Evolutionary conservation across 495 filamentous ascomycete genomes (phyloP).

Genomic region (Neurospora sp.): DNA sequence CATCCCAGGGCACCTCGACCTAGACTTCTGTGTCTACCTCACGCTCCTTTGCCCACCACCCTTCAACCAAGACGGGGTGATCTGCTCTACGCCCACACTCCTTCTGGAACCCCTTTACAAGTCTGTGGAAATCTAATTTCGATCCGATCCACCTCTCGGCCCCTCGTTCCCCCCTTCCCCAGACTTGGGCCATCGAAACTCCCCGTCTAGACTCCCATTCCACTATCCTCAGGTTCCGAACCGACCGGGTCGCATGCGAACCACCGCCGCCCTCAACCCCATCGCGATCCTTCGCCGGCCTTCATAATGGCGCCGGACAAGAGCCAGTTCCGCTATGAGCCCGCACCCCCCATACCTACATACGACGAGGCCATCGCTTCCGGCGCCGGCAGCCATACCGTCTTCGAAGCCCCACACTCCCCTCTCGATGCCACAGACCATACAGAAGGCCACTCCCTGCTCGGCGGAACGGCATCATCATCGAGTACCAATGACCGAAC

Average conservation of each 20-base stretch:
- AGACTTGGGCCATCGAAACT: not conserved
- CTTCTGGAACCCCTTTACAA: not conserved
- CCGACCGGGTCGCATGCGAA: not conserved
- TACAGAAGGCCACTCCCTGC: slow-evolving; percentile 49
- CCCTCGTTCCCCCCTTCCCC: not conserved
- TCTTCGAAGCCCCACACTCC: slow-evolving; percentile 19
- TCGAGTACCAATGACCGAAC: slow-evolving; percentile 23
- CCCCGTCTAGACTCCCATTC: not conserved
- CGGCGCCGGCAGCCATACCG: slow-evolving; percentile 23
- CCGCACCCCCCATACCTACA: slow-evolving; percentile 72
- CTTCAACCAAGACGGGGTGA: not conserved
- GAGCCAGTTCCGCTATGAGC: slow-evolving; percentile 40
- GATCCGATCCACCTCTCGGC: not conserved
- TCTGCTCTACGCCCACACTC: not conserved
- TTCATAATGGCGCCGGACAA: slow-evolving; percentile 35
- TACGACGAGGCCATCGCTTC: slow-evolving; percentile 80
- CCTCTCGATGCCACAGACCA: slow-evolving; percentile 26
- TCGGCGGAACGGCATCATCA: slow-evolving; percentile 24
- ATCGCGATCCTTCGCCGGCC: not conserved
- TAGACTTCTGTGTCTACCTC: not conserved
- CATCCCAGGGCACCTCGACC: not conserved
- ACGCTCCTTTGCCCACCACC: not conserved
- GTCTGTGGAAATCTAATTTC: not conserved
- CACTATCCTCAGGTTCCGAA: not conserved
- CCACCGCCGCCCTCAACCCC: not conserved